phyloP scores from a whole-genome alignment of 257 asterid genomes.

The Forsythia viridissima region DNA sequence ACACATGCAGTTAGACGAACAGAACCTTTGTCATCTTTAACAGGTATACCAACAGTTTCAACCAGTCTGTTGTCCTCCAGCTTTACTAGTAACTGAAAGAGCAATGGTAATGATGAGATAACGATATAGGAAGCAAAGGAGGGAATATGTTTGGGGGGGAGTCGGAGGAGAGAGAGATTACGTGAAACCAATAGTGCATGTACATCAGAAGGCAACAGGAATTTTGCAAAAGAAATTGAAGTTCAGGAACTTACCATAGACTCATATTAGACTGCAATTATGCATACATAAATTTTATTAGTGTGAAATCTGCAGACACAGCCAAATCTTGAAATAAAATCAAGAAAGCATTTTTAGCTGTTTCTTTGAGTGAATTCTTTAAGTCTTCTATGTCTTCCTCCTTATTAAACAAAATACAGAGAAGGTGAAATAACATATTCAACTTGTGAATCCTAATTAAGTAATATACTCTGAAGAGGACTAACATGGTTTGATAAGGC shows the following conservation, averaged over 20 bases:
- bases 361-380: background rate
- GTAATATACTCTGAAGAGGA: background rate
- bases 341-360: background rate
- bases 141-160: background rate
- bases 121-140: background rate
- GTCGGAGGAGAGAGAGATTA: background rate
- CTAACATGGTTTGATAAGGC: background rate
- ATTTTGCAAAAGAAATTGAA: background rate
- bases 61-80: slow-evolving; percentile 83
- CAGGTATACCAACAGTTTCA: slow-evolving; percentile 98
- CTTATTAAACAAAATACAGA: background rate
- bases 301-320: background rate
- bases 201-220: background rate
- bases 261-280: background rate
- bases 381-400: background rate
- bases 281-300: background rate
- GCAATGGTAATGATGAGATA: slow-evolving; percentile 17
- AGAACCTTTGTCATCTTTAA: slow-evolving; percentile 66
- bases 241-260: background rate
- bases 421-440: background rate
- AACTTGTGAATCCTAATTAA: background rate
- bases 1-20: slow-evolving; percentile 91
- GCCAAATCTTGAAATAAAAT: background rate
- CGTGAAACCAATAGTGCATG: background rate
- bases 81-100: slow-evolving; percentile 70